Evolutionary conservation across 2,329 filamentous ascomycete genomes (phyloP).

Genomic region (Fusarium torulosum): DNA sequence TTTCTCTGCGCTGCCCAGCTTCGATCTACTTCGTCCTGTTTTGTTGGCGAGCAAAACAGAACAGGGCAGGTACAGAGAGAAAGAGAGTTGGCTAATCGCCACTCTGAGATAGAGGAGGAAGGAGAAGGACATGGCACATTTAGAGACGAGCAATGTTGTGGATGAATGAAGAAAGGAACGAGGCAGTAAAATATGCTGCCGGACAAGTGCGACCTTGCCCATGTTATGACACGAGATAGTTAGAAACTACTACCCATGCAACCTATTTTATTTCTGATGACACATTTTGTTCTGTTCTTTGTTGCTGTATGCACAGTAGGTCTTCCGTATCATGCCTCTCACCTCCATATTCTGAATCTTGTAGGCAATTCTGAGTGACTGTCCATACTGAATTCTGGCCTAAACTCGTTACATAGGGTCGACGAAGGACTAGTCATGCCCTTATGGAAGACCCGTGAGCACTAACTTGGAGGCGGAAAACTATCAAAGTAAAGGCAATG

Average conservation of each 20-base stretch:
- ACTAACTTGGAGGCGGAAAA: not conserved
- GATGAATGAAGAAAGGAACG: constrained; percentile 34
- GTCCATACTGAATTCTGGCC: not conserved
- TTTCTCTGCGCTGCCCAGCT: constrained; percentile 25
- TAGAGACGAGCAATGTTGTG: constrained; percentile 18
- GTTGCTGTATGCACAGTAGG: too few relatives aligned
- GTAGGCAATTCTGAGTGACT: not conserved
- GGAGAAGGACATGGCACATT: constrained; percentile 10
- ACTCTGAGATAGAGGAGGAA: constrained; percentile 28
- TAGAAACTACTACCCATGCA: constrained; percentile 26
- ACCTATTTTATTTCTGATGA: constrained; percentile 41
- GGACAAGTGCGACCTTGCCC: constrained; percentile 21
- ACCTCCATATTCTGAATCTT: not conserved
- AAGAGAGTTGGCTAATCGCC: constrained; percentile 19
- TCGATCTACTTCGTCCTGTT: constrained; percentile 28
- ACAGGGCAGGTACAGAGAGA: not conserved
- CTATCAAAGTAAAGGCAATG: not conserved
- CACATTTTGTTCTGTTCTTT: not conserved
- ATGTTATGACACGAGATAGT: constrained; percentile 35
- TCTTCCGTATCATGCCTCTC: not conserved
- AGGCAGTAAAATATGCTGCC: constrained; percentile 25
- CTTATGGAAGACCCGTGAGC: not conserved
- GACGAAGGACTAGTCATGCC: not conserved
- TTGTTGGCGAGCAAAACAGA: constrained; percentile 17
- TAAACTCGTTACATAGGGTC: not conserved